Base-by-base conservation (phyloP, 106 monocot genomes). In the Acorus calamus region DNA sequence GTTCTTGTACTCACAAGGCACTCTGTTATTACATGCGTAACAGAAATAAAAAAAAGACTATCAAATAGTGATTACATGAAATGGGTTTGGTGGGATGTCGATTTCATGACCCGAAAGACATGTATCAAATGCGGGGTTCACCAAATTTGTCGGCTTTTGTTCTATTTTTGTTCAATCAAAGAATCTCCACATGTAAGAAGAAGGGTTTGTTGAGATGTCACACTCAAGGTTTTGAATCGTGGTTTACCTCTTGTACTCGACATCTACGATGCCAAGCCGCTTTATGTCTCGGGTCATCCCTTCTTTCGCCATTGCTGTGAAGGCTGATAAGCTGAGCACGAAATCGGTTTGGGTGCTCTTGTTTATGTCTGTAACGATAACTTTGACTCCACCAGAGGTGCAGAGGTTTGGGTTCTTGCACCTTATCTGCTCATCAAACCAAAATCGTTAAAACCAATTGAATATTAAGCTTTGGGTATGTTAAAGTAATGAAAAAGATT, bases 231-330 rank as follows among this genome's bases (percentile, higher is more conserved):
- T 28, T 28, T 28, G 28, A 28, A 28, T 28, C 28, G 4, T 1
- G 2, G 4, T 62, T 59, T 64, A 92, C 92, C 92, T 82, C 55
- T 79, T 90, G 78, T 87, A 82, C 48, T 96, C 87, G 28, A 87
- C 68, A 2, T 87, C 80, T 11, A 77, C 72, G 45, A 65, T 41
- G 46, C 74, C 70, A 3, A 78, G 61, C n/a, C 55, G 59, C 51
- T 59, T 70, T 14, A 90, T 48, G 2, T 54, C 3, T 5, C 50
- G 57, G 8, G 56, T 78, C 74, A 43, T 74, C 10, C 82, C 87
- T 3, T 54, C 14, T 50, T 44, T 66, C 8, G 82, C 94, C 90
- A 96, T 78, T n/a, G 74, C 73, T 44, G 12, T 11, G 66, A 90
- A 90, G 42, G 87, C 90, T 50, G 59, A 52, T 3, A 8, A 14